Evolutionary conservation across 2,329 filamentous ascomycete species (phyloP).

Genomic region (Venturia pyrina): DNA sequence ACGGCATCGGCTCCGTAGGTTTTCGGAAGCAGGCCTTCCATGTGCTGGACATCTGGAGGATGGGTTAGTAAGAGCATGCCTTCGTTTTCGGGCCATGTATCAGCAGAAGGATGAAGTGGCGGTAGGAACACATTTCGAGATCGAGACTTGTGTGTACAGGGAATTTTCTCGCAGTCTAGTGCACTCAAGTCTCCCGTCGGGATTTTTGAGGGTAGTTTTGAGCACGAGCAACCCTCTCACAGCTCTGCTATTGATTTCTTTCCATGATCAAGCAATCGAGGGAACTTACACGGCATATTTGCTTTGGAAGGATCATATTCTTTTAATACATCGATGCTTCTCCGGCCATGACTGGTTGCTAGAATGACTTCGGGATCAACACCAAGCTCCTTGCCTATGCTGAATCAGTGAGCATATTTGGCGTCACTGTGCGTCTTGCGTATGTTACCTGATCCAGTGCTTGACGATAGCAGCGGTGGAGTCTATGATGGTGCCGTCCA

Average conservation of each 20-base stretch:
- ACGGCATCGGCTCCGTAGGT: constrained; percentile 67
- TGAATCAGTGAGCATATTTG: constrained; percentile 24
- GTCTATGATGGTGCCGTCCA: constrained; percentile 78
- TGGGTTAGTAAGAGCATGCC: constrained; percentile 2
- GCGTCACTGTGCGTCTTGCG: background rate
- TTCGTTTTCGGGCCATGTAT: background rate
- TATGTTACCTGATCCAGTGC: constrained; percentile 58
- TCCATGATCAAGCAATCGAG: too few relatives aligned
- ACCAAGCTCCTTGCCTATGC: constrained; percentile 73
- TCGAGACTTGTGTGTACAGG: background rate
- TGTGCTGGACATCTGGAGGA: constrained; percentile 59
- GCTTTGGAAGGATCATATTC: constrained; percentile 75
- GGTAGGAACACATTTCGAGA: background rate
- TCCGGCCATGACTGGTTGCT: constrained; percentile 79
- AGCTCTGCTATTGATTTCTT: background rate
- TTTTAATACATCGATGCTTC: constrained; percentile 77
- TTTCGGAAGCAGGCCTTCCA: constrained; percentile 69
- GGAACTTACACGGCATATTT: constrained; percentile 74
- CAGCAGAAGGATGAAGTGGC: background rate
- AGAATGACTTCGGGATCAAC: constrained; percentile 78
- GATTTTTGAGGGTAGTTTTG: background rate
- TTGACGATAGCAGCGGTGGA: constrained; percentile 68
- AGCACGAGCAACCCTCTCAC: background rate
- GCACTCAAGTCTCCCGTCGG: background rate
- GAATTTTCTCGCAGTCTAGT: background rate